Conservation (phyloP, 352 stramenopile genomes). For the Stramenopiles sp. region DNA sequence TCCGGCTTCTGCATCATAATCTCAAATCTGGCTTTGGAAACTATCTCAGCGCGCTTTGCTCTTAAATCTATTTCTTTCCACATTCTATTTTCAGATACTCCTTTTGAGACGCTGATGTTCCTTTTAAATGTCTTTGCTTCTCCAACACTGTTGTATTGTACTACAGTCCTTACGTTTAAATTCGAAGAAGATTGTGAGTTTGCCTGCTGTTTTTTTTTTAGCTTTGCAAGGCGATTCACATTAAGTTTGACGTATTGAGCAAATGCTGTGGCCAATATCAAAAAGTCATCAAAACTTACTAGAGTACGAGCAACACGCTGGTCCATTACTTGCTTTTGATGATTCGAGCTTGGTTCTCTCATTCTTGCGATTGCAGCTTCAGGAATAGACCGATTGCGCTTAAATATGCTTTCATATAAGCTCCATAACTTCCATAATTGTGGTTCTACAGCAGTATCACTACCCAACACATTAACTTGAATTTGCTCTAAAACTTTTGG, state of each 20-base stretch:
- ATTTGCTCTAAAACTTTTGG: background rate
- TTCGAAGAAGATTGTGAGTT: background rate
- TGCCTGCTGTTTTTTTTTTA: background rate
- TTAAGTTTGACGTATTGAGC: background rate
- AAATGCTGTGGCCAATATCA: background rate
- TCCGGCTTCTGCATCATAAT: background rate
- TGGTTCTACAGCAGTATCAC: background rate
- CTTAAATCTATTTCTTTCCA: background rate
- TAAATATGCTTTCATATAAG: background rate
- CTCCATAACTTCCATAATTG: background rate
- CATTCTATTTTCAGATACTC: background rate
- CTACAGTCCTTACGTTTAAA: background rate
- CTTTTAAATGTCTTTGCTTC: background rate
- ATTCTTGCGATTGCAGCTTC: background rate
- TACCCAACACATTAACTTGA: background rate
- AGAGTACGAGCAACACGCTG: background rate
- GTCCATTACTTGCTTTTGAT: background rate
- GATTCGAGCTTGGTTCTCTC: background rate
- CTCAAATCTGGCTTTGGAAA: background rate
- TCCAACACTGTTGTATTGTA: background rate
- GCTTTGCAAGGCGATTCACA: background rate
- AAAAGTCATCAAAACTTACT: background rate
- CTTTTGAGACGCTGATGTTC: background rate
- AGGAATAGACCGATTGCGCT: background rate
- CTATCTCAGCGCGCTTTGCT: background rate